Percentiles rank a stretch among this genome's conserved stretches.
Evolutionary conservation across 169 alveolate species (phyloP).

Genomic region (Plasmodium fragile): DNA sequence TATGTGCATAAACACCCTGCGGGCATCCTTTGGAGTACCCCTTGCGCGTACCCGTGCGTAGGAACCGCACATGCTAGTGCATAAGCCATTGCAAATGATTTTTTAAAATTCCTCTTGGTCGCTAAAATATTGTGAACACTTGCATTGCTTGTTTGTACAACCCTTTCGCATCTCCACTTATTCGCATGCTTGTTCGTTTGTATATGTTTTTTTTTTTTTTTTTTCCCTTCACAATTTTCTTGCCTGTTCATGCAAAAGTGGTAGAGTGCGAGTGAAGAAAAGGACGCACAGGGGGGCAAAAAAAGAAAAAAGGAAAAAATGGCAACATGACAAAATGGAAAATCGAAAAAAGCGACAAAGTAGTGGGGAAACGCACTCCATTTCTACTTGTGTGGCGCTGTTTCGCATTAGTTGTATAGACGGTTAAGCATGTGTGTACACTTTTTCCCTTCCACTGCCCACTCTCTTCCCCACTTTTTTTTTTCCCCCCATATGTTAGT

Average conservation of each 20-base stretch:
- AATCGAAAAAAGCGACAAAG: not conserved
- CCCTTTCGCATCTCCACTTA: not conserved
- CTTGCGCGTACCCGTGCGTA: not conserved
- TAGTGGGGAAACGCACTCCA: not conserved
- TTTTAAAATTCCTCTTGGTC: not conserved
- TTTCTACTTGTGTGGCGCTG: not conserved
- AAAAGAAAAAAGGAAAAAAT: not conserved
- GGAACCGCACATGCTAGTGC: not conserved
- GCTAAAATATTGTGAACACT: not conserved
- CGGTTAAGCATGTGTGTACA: not conserved
- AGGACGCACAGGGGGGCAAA: not conserved
- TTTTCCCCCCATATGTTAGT: not conserved
- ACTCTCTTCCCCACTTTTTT: not conserved
- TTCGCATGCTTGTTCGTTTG: not conserved
- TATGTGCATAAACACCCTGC: not conserved
- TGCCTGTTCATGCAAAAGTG: not conserved
- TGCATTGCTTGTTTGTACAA: not conserved
- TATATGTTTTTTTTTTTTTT: not conserved
- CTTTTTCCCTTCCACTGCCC: not conserved
- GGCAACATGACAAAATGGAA: not conserved
- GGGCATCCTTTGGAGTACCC: not conserved
- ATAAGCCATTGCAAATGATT: not conserved
- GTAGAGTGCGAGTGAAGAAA: not conserved
- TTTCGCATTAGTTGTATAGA: not conserved
- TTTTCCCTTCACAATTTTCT: not conserved